Conservation (phyloP, 768 basidiomycete species). For the Lactarius vividus region DNA sequence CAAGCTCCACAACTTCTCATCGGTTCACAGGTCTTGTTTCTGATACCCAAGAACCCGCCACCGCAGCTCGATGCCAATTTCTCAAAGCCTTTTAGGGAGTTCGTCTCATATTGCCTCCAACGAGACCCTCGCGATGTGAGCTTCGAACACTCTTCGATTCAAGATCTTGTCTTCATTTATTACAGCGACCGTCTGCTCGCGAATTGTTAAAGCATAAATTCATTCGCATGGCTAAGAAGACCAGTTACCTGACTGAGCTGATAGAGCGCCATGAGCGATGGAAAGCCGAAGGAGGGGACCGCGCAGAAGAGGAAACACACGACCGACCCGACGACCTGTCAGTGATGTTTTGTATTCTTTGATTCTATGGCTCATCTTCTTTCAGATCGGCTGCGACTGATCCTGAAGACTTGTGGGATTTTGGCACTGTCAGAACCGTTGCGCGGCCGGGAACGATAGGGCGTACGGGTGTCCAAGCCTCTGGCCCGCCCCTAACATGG, state of each 20-base stretch:
- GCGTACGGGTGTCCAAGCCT: conserved; percentile 55
- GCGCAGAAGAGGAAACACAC: conserved; percentile 67
- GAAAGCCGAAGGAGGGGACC: conserved; percentile 85
- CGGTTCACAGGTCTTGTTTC: conserved; percentile 75
- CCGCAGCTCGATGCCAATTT: conserved; percentile 88
- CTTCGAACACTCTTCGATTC: not conserved
- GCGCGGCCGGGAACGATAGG: conserved; percentile 54
- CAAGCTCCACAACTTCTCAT: not conserved
- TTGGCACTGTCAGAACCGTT: conserved; percentile 89
- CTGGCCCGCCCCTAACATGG: conserved; percentile 75
- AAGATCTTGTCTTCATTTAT: conserved; percentile 27
- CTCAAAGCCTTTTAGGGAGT: conserved; percentile 91
- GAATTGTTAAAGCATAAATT: conserved; percentile 97
- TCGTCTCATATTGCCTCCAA: conserved; percentile 89
- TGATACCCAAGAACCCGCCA: conserved; percentile 97
- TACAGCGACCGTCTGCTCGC: conserved; percentile 87
- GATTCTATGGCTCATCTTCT: conserved; percentile 1
- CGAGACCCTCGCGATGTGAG: conserved; percentile 89
- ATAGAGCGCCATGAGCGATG: conserved; percentile 94
- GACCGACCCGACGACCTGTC: conserved; percentile 63
- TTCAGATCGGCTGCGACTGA: conserved; percentile 54
- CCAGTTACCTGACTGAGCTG: conserved; percentile 89
- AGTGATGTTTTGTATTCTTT: conserved; percentile 30
- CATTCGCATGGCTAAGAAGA: conserved; percentile 91
- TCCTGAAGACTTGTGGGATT: conserved; percentile 91